phyloP scores from a whole-genome alignment of 495 filamentous ascomycete genomes.

The Neurospora sp. region DNA sequence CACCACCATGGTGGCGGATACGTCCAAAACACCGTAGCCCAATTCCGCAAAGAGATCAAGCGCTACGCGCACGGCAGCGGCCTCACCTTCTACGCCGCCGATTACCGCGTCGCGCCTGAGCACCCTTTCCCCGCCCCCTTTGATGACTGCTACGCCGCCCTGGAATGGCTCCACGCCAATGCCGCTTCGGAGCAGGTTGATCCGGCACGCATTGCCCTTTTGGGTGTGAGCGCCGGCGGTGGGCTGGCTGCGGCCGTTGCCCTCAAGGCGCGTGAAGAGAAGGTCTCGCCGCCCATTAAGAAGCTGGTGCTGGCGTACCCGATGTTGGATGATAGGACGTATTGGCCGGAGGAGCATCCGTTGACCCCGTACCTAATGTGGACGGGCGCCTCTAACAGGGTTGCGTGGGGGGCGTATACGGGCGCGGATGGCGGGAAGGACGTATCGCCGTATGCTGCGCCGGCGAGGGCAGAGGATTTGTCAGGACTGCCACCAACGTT shows the following conservation, averaged over 20 bases:
- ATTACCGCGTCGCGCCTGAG: constrained; percentile 35
- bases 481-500: constrained; percentile 25
- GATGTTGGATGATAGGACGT: constrained; percentile 34
- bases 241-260: constrained; percentile 24
- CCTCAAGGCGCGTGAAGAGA: constrained; percentile 24
- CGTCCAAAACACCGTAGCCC: constrained; percentile 18
- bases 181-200: constrained; percentile 22
- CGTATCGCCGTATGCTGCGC: constrained; percentile 28
- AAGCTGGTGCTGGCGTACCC: constrained; percentile 27
- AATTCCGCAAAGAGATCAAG: constrained; percentile 9
- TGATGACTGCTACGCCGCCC: constrained; percentile 25
- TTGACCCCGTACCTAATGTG: constrained; percentile 23
- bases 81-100: constrained; percentile 22
- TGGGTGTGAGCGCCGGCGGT: constrained; percentile 32
- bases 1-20: constrained; percentile 32
- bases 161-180: constrained; percentile 21
- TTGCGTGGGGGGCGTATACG: constrained; percentile 25
- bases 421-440: constrained; percentile 8
- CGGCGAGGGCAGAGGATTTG: constrained; percentile 22
- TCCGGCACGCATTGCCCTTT: constrained; percentile 23
- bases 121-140: constrained; percentile 20
- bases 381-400: constrained; percentile 20
- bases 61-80: constrained; percentile 12
- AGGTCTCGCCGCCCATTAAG: constrained; percentile 14
- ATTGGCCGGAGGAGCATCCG: constrained; percentile 11